Evolutionary conservation across 768 basidiomycete genomes (phyloP).

Genomic region (Lactifluus volemus): DNA sequence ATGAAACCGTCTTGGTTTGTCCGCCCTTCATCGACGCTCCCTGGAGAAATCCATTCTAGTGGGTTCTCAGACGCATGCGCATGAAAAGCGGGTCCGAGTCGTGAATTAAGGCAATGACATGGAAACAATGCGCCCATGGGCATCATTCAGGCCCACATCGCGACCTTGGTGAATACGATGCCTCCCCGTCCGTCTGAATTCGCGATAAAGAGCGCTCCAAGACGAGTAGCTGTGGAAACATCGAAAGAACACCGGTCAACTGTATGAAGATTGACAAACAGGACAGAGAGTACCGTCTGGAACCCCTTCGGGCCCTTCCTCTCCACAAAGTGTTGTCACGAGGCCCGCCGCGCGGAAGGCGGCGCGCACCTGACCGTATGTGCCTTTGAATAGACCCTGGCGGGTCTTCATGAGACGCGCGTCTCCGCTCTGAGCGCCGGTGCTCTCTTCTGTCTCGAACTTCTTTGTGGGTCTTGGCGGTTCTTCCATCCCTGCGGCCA

Average conservation of each 20-base stretch:
- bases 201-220: constrained; percentile 20
- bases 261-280: not conserved
- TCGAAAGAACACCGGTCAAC: not conserved
- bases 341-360: constrained; percentile 20
- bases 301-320: constrained; percentile 16
- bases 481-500: constrained; percentile 20
- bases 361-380: constrained; percentile 20
- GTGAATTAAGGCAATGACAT: not conserved
- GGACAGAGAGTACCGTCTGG: constrained; percentile 14
- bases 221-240: constrained; percentile 10
- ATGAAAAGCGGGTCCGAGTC: not conserved
- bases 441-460: constrained; percentile 8
- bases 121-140: not conserved
- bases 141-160: constrained; percentile 18
- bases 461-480: constrained; percentile 10
- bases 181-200: constrained; percentile 15
- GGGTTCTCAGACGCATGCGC: not conserved
- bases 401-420: not conserved
- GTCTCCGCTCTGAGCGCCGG: not conserved
- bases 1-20: constrained; percentile 1
- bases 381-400: constrained; percentile 19
- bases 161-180: constrained; percentile 20
- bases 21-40: not conserved
- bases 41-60: not conserved
- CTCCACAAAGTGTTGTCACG: constrained; percentile 18